Base-by-base conservation (phyloP, 805 yeast species). In the Jamesozyma spencerorum region DNA sequence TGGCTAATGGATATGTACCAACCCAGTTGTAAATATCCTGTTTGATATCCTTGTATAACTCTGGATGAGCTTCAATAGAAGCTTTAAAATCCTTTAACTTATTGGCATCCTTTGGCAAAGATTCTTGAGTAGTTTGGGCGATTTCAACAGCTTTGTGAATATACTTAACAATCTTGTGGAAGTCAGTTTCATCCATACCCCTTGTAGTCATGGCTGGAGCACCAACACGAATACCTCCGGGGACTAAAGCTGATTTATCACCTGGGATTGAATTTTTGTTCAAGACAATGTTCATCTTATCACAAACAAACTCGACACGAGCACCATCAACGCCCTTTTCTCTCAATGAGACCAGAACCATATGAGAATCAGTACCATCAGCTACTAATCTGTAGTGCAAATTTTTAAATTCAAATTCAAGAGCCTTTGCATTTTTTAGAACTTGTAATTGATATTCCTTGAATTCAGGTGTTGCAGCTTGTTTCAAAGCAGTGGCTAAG, bases 121-220 rank as follows among this genome's bases (percentile, higher is more conserved):
- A 68, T 44, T 72, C 66, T 72, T 90, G 97, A 50, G 81, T 72
- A 49, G 75, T 71, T 63, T 74, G 74, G 43, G 96, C 87, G 60
- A 77, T 77, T 54, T 71, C 59, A 47, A 86, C 88, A 35, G 94
- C 86, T 56, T 65, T 68, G 71, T 81, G 86, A 64, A 85, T 83
- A 75, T 78, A 87, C 49, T 71, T 68, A 39, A 79, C 94, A 54
- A 90, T 81, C 60, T 74, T 77, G 55, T 66, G 74, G 66, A 88
- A 90, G 61, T 92, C 97, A 44, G 70, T 80, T 63, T 82, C 86
- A 43, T 85, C 84, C 54, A 86, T 76, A 50, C 97, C 98, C 71
- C 98, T 85, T 44, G 96, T 85, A 50, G 96, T 77, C 97, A 90
- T 90, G 42, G 97, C 96, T 49, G 97, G 97, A 38, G 97, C 83